A percentile compares a stretch with the other conserved stretches of the same genome.
These are phyloP conservation scores for Gymnopus androsaceus DNA, from an alignment of 1,284 basidiomycete species.

Conservation along the genomic window DNA sequence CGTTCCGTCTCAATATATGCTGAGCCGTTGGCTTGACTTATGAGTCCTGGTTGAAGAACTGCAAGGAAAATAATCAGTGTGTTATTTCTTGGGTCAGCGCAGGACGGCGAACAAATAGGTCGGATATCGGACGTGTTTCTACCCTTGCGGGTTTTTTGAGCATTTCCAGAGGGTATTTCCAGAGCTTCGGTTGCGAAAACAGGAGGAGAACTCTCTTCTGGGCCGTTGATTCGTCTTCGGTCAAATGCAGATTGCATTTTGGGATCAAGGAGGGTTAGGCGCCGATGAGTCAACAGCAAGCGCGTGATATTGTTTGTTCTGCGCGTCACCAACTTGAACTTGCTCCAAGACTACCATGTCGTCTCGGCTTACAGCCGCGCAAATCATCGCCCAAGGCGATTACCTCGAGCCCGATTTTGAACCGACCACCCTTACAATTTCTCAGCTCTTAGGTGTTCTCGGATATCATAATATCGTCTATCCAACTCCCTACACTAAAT, in stretches of 20 bases:
- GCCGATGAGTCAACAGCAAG: background rate
- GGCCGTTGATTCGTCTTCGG: conserved; percentile 85
- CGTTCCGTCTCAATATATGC: conserved; percentile 90
- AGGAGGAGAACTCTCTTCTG: conserved; percentile 77
- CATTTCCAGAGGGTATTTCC: conserved; percentile 23
- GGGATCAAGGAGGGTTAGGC: too few relatives aligned
- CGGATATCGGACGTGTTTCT: conserved; percentile 68
- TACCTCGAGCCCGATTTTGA: conserved; percentile 89
- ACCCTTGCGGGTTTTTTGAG: conserved; percentile 44
- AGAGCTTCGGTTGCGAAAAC: conserved; percentile 52
- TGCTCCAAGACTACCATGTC: background rate
- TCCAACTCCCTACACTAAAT: conserved; percentile 81
- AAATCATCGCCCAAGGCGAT: conserved; percentile 70
- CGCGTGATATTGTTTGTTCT: background rate
- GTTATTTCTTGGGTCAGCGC: background rate
- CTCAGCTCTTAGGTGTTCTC: conserved; percentile 81
- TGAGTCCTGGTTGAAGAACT: conserved; percentile 90
- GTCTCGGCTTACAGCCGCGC: conserved; percentile 67
- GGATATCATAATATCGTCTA: conserved; percentile 81
- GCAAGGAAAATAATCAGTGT: conserved; percentile 14
- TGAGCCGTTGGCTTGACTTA: conserved; percentile 92
- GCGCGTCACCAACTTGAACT: background rate
- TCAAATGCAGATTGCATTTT: conserved; percentile 61
- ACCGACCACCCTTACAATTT: conserved; percentile 73
- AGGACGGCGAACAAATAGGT: conserved; percentile 72